Evolutionary conservation across 2,329 filamentous ascomycete genomes (phyloP).

Genomic region (Monosporascus sp.): DNA sequence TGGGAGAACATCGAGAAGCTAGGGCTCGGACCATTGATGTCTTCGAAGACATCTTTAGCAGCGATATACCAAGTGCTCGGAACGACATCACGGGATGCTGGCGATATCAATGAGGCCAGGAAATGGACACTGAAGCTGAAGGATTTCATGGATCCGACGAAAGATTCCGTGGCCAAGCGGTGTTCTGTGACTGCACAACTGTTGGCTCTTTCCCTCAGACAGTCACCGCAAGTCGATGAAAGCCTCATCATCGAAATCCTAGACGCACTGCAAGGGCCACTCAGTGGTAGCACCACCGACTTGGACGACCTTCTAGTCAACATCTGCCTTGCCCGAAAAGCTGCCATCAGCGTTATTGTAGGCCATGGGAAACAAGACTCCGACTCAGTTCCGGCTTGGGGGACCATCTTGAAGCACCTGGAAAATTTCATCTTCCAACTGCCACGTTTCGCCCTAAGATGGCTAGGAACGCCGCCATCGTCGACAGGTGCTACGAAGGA

Average conservation of each 20-base stretch:
- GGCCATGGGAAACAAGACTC: slow-evolving; percentile 8
- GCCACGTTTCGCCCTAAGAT: slow-evolving; percentile 55
- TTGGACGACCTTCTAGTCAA: slow-evolving; percentile 57
- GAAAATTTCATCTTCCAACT: slow-evolving; percentile 53
- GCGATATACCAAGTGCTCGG: slow-evolving; percentile 50
- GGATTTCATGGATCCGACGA: slow-evolving; percentile 28
- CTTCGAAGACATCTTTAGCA: slow-evolving; percentile 39
- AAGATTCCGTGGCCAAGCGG: slow-evolving; percentile 44
- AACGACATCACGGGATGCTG: slow-evolving; percentile 40
- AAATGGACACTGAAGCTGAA: slow-evolving; percentile 49
- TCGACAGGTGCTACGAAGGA: slow-evolving; percentile 50
- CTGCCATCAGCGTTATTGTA: slow-evolving; percentile 44
- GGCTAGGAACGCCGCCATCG: slow-evolving; percentile 54
- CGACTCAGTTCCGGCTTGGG: slow-evolving; percentile 4
- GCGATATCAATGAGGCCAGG: slow-evolving; percentile 45
- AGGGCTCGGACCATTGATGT: slow-evolving; percentile 27
- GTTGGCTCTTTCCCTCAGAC: slow-evolving; percentile 48
- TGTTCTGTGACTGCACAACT: slow-evolving; percentile 51
- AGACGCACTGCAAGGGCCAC: slow-evolving; percentile 50
- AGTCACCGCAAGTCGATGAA: slow-evolving; percentile 34
- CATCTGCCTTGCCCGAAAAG: slow-evolving; percentile 50
- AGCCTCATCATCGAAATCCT: slow-evolving; percentile 43
- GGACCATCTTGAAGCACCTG: slow-evolving; percentile 32
- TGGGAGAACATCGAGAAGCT: slow-evolving; percentile 34
- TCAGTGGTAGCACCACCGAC: slow-evolving; percentile 54